Evolutionary conservation across 176 grass and related monocot species (phyloP), one percentile per base, ranked within the genome.

Genomic region (Poa pratensis): DNA sequence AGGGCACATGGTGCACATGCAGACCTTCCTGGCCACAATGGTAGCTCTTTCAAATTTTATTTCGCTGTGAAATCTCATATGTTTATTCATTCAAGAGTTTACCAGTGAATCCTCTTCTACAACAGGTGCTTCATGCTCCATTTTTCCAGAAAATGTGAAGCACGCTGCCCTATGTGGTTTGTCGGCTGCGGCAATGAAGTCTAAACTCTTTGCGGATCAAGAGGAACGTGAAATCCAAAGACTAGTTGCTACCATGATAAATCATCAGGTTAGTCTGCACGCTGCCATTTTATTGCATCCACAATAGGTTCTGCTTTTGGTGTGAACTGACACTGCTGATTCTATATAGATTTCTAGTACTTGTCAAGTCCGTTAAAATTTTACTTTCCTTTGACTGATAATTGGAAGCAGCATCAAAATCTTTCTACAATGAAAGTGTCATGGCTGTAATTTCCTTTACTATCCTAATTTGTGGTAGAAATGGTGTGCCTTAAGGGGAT

Each of bases 201-300:
- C 91, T 78, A 98, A 98, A 89, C 90, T 94, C 58, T 98, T 95
- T 86, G 93, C 93, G 0, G 96, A 98, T 83, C 96, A 98, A 81
- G 96, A 98, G 70, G 93, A 98, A 69, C 93, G 93, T 63, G 96
- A 98, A 93, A 93, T 98, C 65, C 96, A 98, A 84, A 92, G 96
- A 86, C 75, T 95, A 43, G 84, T 84, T 86, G 93, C 93, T 68
- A 98, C 86, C 63, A 43, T 95, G 42, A 98, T 95, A 61, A 98
- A 98, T 78, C 91, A 98, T 79, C 89, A 98, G 93, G 96, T 94
- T 83, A 66, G 65, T 83, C 27, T 28, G 48, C 50, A 13, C 5
- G 5, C 34, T 73, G 1, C 32, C 35, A 83, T 73, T 19, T 52
- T 54, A 23, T 62, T 58, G 7, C 14, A 64, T 46, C 24, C 79